Evolutionary conservation across 2,329 filamentous ascomycete species (phyloP), one percentile per base, ranked within the genome.

Genomic region (Erysiphe neolycopersici): DNA sequence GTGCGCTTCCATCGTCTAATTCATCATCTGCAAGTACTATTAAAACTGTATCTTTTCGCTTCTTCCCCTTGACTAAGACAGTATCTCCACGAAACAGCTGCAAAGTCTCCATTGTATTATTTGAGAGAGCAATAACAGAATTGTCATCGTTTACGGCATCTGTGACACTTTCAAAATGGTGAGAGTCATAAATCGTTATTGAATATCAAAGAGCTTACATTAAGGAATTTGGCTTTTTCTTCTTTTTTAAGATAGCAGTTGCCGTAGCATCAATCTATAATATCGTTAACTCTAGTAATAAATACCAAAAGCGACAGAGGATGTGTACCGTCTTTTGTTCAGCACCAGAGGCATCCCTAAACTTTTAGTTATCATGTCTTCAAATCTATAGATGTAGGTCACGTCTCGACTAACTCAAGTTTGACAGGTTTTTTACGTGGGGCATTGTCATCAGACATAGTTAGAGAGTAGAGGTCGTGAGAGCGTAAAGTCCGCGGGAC

Each of bases 221-320:
- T 61, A 98, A 66, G 59, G 87, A 91, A 66, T 98, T 98, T 56
- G 85, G 85, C 82, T 98, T 98, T 85, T 98, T 98, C 79, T 98
- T 98, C 73, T 95, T 95, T 70, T 94, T 95, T 58, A 98, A 73
- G 56, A 98, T 98, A 53, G 89, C 89, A 39, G 89, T 98, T 43
- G 89, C 75, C 49, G 78, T 83, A 59, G 93, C 89, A 61, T 94
- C 81, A 56, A 83, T 76, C 76, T 91, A 56, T 47, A 50, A 38
- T 29, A 37, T 47, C 46, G 58, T 66, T 53, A 61, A 58, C 54
- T 52, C 53, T 11, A 37, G 45, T 42, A 49, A 51, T 46, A 51
- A 52, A 33, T 45, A 49, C 48, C 44, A 51, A 51, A 49, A 54
- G 50, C 45, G 45, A 43, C 44, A 45, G 42, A 33, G 42, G 44